phyloP scores from a whole-genome alignment of 768 basidiomycete species.

The Punctularia strigosozonata region DNA sequence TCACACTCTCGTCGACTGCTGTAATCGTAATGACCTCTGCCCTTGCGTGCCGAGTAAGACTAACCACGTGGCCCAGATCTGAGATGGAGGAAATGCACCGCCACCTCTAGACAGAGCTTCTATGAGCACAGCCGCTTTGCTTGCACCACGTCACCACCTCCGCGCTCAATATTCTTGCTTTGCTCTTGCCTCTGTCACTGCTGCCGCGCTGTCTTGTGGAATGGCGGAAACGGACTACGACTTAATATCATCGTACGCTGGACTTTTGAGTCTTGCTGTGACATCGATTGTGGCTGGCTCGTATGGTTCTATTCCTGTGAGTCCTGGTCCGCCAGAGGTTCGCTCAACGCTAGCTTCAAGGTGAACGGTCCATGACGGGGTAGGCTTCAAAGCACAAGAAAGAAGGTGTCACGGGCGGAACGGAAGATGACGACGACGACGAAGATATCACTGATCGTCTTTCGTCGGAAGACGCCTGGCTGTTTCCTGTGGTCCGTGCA shows the following conservation, averaged over 20 bases:
- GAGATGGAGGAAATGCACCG: too few relatives aligned
- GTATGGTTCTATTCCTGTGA: constrained; percentile 53
- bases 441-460: constrained; percentile 50
- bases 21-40: too few relatives aligned
- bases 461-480: constrained; percentile 59
- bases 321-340: constrained; percentile 13
- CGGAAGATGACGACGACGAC: constrained; percentile 43
- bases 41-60: too few relatives aligned
- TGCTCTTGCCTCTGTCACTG: too few relatives aligned
- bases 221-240: constrained; percentile 34
- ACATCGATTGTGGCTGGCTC: constrained; percentile 63
- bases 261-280: constrained; percentile 52
- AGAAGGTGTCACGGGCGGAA: constrained; percentile 21
- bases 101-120: too few relatives aligned
- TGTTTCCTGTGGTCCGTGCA: constrained; percentile 59
- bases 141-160: too few relatives aligned
- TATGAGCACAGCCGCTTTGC: too few relatives aligned
- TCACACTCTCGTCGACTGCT: too few relatives aligned
- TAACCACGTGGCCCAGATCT: too few relatives aligned
- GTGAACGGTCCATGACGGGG: neutral
- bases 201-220: too few relatives aligned
- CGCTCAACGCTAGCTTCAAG: constrained; percentile 11
- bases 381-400: constrained; percentile 6
- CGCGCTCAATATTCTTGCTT: too few relatives aligned
- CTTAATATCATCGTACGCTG: constrained; percentile 55